These are phyloP conservation scores for Astragalus membranaceus DNA, from an alignment of 306 rosid species.

Conservation along the genomic window DNA sequence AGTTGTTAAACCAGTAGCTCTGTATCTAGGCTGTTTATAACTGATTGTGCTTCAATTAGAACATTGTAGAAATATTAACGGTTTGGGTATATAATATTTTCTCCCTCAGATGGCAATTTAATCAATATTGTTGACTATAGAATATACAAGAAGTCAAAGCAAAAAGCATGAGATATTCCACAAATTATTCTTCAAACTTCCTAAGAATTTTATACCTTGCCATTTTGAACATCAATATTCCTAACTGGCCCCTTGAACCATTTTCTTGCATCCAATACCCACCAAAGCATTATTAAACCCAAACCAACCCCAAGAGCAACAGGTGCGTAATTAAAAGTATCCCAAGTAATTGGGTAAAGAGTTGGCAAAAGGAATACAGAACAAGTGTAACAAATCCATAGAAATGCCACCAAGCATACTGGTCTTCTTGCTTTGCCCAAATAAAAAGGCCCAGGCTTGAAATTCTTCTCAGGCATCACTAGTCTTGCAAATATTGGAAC, in stretches of 20 bases:
- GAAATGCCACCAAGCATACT: slow-evolving; percentile 56
- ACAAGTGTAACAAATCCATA: slow-evolving; percentile 86
- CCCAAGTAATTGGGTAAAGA: slow-evolving; percentile 58
- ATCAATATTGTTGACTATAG: background rate
- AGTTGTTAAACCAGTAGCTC: too few relatives aligned
- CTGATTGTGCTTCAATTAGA: too few relatives aligned
- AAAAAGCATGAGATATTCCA: background rate
- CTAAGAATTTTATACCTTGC: slow-evolving; percentile 30
- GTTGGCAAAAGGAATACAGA: slow-evolving; percentile 81
- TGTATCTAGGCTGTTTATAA: too few relatives aligned
- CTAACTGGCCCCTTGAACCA: slow-evolving; percentile 91
- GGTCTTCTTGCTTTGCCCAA: slow-evolving; percentile 80
- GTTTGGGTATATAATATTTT: too few relatives aligned
- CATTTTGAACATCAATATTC: slow-evolving; percentile 55
- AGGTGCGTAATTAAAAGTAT: slow-evolving; percentile 80
- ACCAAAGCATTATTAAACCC: slow-evolving; percentile 75
- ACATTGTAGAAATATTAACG: too few relatives aligned
- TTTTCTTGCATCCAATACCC: slow-evolving; percentile 80
- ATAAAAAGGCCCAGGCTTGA: slow-evolving; percentile 74
- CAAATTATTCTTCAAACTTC: background rate
- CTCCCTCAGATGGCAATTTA: too few relatives aligned
- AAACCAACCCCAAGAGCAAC: slow-evolving; percentile 56
- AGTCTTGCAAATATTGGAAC: slow-evolving; percentile 79
- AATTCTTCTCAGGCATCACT: slow-evolving; percentile 66
- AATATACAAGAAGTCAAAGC: slow-evolving; percentile 2